Conservation (phyloP, 192 early-diverging fungal genomes). For the Dissophora globulifera region DNA sequence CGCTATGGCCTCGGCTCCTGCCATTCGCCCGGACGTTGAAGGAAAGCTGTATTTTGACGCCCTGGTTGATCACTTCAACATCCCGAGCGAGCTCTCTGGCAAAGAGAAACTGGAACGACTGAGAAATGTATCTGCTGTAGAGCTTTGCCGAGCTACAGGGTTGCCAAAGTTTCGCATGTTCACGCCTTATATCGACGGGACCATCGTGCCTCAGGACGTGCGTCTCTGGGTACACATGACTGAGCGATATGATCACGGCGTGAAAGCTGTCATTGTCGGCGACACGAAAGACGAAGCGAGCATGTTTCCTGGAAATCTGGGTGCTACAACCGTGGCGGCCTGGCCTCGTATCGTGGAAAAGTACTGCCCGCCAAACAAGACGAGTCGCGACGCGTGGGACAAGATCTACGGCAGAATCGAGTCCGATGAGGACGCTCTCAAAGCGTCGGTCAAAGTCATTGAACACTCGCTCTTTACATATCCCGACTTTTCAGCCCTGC, state of each 20-base stretch:
- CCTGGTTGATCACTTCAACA: slow-evolving; percentile 11
- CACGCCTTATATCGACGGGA: slow-evolving; percentile 26
- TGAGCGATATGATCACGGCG: slow-evolving; percentile 17
- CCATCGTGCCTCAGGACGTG: slow-evolving; percentile 23
- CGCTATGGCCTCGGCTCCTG: slow-evolving; percentile 13
- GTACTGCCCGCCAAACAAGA: slow-evolving; percentile 17
- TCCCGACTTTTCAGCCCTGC: slow-evolving; percentile 10
- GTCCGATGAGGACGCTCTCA: slow-evolving; percentile 8
- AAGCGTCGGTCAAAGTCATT: neutral
- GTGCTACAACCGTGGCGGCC: neutral
- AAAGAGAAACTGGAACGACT: slow-evolving; percentile 24
- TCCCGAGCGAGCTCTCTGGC: slow-evolving; percentile 14
- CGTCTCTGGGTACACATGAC: slow-evolving; percentile 13
- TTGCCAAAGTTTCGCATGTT: slow-evolving; percentile 22
- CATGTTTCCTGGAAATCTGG: slow-evolving; percentile 14
- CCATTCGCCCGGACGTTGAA: slow-evolving; percentile 20
- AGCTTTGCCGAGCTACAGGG: slow-evolving; percentile 9
- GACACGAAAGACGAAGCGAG: slow-evolving; percentile 23
- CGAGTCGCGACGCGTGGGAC: slow-evolving; percentile 15
- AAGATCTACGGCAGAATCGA: slow-evolving; percentile 10
- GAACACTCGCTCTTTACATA: slow-evolving; percentile 5
- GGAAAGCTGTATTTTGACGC: slow-evolving; percentile 25
- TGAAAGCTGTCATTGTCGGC: slow-evolving; percentile 25
- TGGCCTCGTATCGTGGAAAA: slow-evolving; percentile 6
- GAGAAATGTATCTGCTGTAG: neutral